Evolutionary conservation across 1,284 basidiomycete species (phyloP).

Genomic region (Sanghuangporus weigelae): DNA sequence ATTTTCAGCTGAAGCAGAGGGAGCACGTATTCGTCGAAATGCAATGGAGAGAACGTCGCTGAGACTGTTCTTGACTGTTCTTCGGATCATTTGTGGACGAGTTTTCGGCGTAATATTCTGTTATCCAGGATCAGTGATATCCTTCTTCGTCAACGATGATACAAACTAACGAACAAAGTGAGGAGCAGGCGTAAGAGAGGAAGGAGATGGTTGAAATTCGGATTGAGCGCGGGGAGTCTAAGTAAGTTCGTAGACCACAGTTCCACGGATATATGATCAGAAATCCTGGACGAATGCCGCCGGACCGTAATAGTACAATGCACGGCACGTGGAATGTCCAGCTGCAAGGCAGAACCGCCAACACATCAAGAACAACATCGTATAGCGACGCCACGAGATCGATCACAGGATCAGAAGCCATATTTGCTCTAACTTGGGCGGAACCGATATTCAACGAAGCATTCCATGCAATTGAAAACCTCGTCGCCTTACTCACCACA

Average conservation of each 20-base stretch:
- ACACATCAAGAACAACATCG: not conserved
- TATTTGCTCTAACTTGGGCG: not conserved
- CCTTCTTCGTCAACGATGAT: not conserved
- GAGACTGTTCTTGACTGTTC: conserved; percentile 83
- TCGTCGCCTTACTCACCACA: not conserved
- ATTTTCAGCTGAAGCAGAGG: too few relatives aligned
- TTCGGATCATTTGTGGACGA: conserved; percentile 91
- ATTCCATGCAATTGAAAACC: not conserved
- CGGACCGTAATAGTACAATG: not conserved
- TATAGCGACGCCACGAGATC: not conserved
- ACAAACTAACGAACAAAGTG: conserved; percentile 6
- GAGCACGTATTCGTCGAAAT: conserved; percentile 11
- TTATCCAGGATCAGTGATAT: conserved; percentile 6
- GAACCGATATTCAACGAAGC: not conserved
- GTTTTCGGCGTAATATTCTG: conserved; percentile 50
- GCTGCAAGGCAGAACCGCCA: not conserved
- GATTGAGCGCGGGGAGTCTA: conserved; percentile 10
- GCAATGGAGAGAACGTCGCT: conserved; percentile 66
- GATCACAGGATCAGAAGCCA: not conserved
- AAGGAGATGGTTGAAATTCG: conserved; percentile 12
- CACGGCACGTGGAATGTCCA: not conserved
- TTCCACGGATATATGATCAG: conserved; percentile 3
- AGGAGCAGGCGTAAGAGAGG: conserved; percentile 5
- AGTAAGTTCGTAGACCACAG: not conserved
- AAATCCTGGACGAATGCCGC: not conserved